Evolutionary conservation across 169 alveolate species (phyloP).

Genomic region (Cryptosporidium xiaoi): DNA sequence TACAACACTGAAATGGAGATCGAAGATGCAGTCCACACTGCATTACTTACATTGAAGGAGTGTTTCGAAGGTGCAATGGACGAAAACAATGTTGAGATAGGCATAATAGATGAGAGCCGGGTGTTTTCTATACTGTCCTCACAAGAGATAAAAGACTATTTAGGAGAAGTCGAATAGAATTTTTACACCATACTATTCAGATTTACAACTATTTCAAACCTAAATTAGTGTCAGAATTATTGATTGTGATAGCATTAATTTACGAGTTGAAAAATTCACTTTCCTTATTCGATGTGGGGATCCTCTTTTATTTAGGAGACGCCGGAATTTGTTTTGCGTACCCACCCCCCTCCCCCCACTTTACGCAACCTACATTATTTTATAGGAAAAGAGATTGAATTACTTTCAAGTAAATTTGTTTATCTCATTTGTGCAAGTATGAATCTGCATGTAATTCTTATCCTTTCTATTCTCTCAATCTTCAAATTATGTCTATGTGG

Average conservation of each 20-base stretch:
- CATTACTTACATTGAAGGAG: conserved; percentile 81
- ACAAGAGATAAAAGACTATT: conserved; percentile 90
- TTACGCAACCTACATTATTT: neutral
- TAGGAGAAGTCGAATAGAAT: conserved; percentile 90
- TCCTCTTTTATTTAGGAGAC: neutral
- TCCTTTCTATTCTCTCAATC: neutral
- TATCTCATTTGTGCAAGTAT: neutral
- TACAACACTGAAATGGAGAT: conserved; percentile 91
- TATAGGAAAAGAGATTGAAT: neutral
- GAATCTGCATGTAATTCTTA: neutral
- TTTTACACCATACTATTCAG: neutral
- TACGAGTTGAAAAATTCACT: too few relatives aligned
- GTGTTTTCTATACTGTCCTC: conserved; percentile 89
- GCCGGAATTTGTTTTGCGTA: conserved; percentile 6
- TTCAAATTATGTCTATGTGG: conserved; percentile 10
- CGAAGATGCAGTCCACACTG: conserved; percentile 95
- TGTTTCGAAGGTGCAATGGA: conserved; percentile 98
- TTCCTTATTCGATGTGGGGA: neutral
- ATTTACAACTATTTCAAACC: too few relatives aligned
- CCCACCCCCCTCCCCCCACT: neutral
- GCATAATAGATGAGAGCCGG: conserved; percentile 91
- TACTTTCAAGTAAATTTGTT: too few relatives aligned
- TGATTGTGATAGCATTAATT: too few relatives aligned
- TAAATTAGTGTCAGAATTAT: too few relatives aligned
- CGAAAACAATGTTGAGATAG: conserved; percentile 96